Conservation (phyloP, 768 basidiomycete genomes). For the Tubosaeta brunneosetosa region DNA sequence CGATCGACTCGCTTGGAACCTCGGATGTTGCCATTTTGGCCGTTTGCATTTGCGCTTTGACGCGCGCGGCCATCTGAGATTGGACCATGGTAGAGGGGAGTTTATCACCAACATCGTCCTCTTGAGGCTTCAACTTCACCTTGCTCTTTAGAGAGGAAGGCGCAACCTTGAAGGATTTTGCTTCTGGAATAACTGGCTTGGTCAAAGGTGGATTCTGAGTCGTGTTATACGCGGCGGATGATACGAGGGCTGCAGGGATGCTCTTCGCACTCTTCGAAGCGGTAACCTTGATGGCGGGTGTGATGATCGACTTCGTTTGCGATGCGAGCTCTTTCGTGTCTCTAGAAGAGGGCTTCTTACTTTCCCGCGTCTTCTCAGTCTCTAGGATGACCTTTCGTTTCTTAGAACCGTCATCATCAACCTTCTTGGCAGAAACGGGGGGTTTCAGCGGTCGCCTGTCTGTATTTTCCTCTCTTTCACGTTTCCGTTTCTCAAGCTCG, state of each 20-base stretch:
- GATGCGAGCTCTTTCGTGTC: conserved; percentile 37
- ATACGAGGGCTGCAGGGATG: conserved; percentile 30
- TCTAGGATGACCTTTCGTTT: conserved; percentile 62
- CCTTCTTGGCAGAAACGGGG: conserved; percentile 50
- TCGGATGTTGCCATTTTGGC: conserved; percentile 44
- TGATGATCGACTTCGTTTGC: conserved; percentile 24
- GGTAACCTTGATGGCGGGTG: conserved; percentile 21
- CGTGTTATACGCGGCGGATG: conserved; percentile 38
- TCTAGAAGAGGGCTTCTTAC: conserved; percentile 61
- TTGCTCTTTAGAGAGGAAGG: conserved; percentile 40
- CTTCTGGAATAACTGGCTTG: conserved; percentile 29
- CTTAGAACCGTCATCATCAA: conserved; percentile 67
- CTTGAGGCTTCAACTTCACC: conserved; percentile 41
- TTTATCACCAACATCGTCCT: conserved; percentile 44
- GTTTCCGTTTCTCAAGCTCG: conserved; percentile 72
- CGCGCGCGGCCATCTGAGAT: conserved; percentile 66
- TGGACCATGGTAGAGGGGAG: conserved; percentile 64
- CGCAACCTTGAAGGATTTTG: conserved; percentile 35
- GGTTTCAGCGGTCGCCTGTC: conserved; percentile 61
- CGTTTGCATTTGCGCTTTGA: conserved; percentile 63
- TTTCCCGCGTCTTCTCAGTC: conserved; percentile 49
- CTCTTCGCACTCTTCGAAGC: conserved; percentile 37
- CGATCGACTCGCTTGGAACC: conserved; percentile 74
- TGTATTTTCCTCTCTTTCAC: conserved; percentile 74
- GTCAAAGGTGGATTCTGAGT: conserved; percentile 32